Conservation (phyloP, 768 basidiomycete genomes). For the Trametes villosa region DNA sequence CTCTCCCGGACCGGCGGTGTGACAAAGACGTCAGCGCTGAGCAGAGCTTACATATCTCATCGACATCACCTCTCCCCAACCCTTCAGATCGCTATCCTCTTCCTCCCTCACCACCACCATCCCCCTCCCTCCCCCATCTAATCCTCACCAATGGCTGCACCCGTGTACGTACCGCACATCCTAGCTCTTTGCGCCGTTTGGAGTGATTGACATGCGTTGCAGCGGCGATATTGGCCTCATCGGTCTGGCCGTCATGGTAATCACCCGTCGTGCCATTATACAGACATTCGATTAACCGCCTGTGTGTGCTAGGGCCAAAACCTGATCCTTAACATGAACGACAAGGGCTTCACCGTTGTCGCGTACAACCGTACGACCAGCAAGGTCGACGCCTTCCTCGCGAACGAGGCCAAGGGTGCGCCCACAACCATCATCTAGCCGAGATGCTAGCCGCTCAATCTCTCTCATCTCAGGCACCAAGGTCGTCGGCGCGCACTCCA, state of each 20-base stretch:
- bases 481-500: slow-evolving; percentile 91
- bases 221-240: slow-evolving; percentile 99
- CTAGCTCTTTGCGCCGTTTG: slow-evolving; percentile 21
- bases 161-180: slow-evolving; percentile 49
- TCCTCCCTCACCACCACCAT: slow-evolving; percentile 33
- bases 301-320: slow-evolving; percentile 78
- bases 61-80: slow-evolving; percentile 32
- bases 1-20: slow-evolving; percentile 28
- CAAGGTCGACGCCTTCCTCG: slow-evolving; percentile 96
- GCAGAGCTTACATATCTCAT: slow-evolving; percentile 33
- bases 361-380: slow-evolving; percentile 96
- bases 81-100: slow-evolving; percentile 20
- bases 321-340: slow-evolving; percentile 98
- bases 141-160: slow-evolving; percentile 46
- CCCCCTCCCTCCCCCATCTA: slow-evolving; percentile 38
- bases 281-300: slow-evolving; percentile 12
- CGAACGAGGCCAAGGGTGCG: slow-evolving; percentile 96
- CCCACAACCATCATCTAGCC: slow-evolving; percentile 34
- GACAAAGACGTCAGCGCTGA: slow-evolving; percentile 29
- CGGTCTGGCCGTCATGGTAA: slow-evolving; percentile 97
- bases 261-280: slow-evolving; percentile 22
- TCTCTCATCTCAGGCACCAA: slow-evolving; percentile 73
- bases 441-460: slow-evolving; percentile 27
- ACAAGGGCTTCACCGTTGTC: slow-evolving; percentile 97
- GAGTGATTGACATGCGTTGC: slow-evolving; percentile 29